Conservation (phyloP, 257 asterid genomes). For the Coffea canephora region DNA sequence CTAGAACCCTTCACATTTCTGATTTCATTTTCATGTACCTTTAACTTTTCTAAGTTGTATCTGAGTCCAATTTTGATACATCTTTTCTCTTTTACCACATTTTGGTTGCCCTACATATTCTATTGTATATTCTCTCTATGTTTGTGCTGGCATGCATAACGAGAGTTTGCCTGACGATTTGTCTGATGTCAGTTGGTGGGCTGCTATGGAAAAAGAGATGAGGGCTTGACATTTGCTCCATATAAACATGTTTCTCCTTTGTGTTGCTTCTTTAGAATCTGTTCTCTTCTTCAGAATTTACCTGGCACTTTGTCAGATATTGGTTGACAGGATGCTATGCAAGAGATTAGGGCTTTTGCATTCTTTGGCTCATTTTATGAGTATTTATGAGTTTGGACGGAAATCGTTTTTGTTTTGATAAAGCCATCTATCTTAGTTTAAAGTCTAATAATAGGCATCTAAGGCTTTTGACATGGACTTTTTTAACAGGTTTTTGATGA, state of each 20-base stretch:
- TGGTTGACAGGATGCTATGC: no score
- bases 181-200: no score
- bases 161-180: no score
- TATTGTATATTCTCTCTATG: conserved; percentile 1
- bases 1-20: background rate
- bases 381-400: background rate
- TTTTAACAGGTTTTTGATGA: conserved; percentile 81
- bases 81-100: background rate
- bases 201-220: background rate
- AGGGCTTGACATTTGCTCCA: no score
- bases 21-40: background rate
- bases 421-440: background rate
- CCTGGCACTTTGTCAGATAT: no score
- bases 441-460: background rate
- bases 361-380: background rate
- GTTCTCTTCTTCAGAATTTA: no score
- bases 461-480: conserved; percentile 14
- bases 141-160: background rate
- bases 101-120: background rate
- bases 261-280: no score
- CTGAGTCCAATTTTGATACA: background rate
- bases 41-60: background rate
- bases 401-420: background rate
- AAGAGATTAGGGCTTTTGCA: no score
- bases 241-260: no score